Evolutionary conservation across 306 rosid species (phyloP).

Genomic region (Lathyrus tuberosus): DNA sequence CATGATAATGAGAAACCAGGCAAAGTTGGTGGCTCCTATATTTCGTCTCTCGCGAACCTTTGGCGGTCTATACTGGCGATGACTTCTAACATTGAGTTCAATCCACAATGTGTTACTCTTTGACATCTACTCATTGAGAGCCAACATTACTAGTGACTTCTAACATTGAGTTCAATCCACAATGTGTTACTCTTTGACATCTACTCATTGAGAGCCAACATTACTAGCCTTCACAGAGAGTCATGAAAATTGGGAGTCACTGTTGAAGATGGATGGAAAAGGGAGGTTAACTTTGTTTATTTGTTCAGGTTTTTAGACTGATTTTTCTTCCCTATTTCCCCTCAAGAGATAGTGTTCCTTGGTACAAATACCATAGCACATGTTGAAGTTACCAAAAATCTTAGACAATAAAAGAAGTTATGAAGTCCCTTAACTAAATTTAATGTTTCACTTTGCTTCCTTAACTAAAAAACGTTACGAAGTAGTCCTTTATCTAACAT

Average conservation of each 20-base stretch:
- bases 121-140: neutral
- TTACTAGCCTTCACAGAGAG: no score
- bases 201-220: neutral
- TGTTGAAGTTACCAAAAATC: neutral
- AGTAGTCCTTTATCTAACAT: no score
- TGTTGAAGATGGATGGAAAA: neutral
- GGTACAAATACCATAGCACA: neutral
- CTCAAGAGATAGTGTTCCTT: no score
- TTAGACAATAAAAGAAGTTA: neutral
- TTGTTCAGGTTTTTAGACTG: neutral
- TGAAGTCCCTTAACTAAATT: no score
- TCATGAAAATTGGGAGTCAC: neutral
- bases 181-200: neutral
- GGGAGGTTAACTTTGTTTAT: neutral
- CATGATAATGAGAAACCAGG: no score
- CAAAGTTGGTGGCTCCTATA: neutral
- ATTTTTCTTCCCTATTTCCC: neutral
- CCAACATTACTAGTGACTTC: neutral
- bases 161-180: neutral
- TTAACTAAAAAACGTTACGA: no score
- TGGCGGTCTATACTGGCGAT: neutral
- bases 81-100: neutral
- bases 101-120: neutral
- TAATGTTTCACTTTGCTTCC: no score
- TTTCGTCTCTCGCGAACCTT: neutral